phyloP scores from a whole-genome alignment of 495 filamentous ascomycete genomes.

The Filosporella fistucella region DNA sequence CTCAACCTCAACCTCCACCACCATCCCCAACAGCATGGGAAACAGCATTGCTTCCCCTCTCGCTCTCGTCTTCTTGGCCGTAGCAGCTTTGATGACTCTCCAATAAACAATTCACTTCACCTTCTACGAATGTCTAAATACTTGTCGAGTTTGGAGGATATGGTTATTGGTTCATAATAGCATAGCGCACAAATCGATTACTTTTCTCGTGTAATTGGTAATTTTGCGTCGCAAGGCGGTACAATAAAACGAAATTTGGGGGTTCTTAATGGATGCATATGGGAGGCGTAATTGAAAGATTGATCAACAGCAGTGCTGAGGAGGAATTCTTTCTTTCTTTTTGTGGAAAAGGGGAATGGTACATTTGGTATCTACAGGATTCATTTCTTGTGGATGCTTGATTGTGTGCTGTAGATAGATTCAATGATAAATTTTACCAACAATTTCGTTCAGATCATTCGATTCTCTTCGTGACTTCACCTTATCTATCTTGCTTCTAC shows the following conservation, averaged over 20 bases:
- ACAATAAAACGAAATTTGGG: not conserved
- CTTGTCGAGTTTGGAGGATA: not conserved
- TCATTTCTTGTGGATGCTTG: constrained; percentile 1
- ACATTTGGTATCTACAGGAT: not conserved
- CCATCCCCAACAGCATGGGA: constrained; percentile 5
- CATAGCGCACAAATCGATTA: constrained; percentile 1
- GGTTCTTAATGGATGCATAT: not conserved
- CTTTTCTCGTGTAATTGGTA: constrained; percentile 11
- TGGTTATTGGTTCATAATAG: constrained; percentile 1
- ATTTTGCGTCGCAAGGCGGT: not conserved
- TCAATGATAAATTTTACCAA: not conserved
- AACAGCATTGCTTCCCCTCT: constrained; percentile 9
- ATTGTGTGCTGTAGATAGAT: not conserved
- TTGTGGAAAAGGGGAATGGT: not conserved
- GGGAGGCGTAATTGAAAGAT: constrained; percentile 3
- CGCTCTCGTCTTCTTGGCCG: constrained; percentile 17
- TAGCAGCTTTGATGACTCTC: constrained; percentile 14
- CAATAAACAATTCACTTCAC: constrained; percentile 6
- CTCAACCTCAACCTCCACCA: not conserved
- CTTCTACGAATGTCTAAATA: constrained; percentile 13
- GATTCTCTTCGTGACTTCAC: too few species aligned
- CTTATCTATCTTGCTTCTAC: too few species aligned
- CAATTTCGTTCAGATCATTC: too few species aligned
- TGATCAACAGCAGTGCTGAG: not conserved
- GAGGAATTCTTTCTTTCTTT: too few species aligned